Evolutionary conservation across 176 grass and related monocot species (phyloP).

Genomic region (Olyra latifolia): DNA sequence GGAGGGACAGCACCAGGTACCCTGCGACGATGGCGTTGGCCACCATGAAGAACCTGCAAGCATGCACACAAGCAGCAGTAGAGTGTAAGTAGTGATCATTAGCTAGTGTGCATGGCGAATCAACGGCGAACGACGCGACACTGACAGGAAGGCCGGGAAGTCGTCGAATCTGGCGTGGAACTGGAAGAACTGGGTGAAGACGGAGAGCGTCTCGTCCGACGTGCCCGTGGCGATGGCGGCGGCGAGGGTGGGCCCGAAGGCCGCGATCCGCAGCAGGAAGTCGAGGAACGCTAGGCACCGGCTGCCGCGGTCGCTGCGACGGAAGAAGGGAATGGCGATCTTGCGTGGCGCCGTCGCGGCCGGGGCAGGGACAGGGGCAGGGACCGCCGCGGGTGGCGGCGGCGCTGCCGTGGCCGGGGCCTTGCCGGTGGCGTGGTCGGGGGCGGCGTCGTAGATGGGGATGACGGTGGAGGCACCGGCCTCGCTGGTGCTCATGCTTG

Average conservation of each 20-base stretch:
- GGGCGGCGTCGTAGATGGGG: slow-evolving; percentile 44
- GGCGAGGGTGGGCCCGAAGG: slow-evolving; percentile 62
- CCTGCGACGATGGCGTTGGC: slow-evolving; percentile 68
- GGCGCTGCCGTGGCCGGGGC: slow-evolving; percentile 32
- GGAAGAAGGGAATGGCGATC: slow-evolving; percentile 31
- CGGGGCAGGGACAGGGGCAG: neutral
- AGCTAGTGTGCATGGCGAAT: too few species aligned
- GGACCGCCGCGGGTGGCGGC: slow-evolving; percentile 8
- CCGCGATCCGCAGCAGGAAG: slow-evolving; percentile 72
- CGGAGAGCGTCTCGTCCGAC: slow-evolving; percentile 70
- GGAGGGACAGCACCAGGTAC: slow-evolving; percentile 84
- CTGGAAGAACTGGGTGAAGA: slow-evolving; percentile 90
- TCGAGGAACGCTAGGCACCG: slow-evolving; percentile 67
- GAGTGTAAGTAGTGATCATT: too few species aligned
- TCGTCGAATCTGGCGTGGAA: slow-evolving; percentile 82
- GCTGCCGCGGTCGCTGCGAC: slow-evolving; percentile 41
- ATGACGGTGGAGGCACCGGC: slow-evolving; percentile 50
- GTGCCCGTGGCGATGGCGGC: slow-evolving; percentile 80
- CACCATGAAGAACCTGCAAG: slow-evolving; percentile 74
- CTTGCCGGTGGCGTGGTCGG: slow-evolving; percentile 25
- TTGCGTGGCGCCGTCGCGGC: slow-evolving; percentile 33
- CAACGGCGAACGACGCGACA: neutral
- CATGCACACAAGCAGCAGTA: too few species aligned
- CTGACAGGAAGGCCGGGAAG: slow-evolving; percentile 76
- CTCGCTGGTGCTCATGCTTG: slow-evolving; percentile 67